phyloP scores from a whole-genome alignment of 2,329 filamentous ascomycete genomes.

The Colletotrichum sp. region DNA sequence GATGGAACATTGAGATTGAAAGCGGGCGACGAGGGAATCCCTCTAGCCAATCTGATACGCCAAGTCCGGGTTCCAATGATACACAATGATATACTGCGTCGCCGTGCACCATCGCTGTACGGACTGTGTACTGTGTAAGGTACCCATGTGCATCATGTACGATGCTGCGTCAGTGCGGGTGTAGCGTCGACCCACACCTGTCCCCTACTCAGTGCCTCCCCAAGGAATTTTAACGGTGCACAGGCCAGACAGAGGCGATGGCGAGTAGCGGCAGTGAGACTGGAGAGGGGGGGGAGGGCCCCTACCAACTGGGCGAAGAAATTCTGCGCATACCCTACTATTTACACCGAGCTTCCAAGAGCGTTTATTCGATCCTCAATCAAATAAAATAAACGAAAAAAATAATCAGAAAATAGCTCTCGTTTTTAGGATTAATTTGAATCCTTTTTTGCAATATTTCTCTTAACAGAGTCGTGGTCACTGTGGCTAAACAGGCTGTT shows the following conservation, averaged over 20 bases:
- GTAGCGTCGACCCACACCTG: not conserved
- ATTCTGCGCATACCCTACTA: too few relatives aligned
- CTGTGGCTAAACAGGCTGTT: too few relatives aligned
- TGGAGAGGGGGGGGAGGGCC: not conserved
- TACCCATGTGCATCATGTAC: not conserved
- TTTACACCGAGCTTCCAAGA: too few relatives aligned
- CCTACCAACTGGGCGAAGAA: too few relatives aligned
- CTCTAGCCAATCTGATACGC: not conserved
- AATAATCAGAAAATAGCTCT: too few relatives aligned
- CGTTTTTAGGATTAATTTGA: too few relatives aligned
- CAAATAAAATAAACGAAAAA: too few relatives aligned
- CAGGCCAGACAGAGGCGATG: not conserved
- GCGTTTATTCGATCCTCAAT: too few relatives aligned
- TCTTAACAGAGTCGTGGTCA: accelerated
- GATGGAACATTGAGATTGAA: not conserved
- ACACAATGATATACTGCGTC: not conserved
- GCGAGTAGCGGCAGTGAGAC: not conserved
- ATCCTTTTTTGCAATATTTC: too few relatives aligned
- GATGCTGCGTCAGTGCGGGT: not conserved
- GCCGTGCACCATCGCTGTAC: not conserved
- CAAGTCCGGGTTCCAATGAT: conserved; percentile 1
- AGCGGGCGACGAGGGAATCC: not conserved
- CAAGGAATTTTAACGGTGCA: not conserved
- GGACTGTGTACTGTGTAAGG: not conserved
- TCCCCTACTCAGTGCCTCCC: not conserved